Conservation (phyloP, 805 yeast species). For the Spathaspora passalidarum region DNA sequence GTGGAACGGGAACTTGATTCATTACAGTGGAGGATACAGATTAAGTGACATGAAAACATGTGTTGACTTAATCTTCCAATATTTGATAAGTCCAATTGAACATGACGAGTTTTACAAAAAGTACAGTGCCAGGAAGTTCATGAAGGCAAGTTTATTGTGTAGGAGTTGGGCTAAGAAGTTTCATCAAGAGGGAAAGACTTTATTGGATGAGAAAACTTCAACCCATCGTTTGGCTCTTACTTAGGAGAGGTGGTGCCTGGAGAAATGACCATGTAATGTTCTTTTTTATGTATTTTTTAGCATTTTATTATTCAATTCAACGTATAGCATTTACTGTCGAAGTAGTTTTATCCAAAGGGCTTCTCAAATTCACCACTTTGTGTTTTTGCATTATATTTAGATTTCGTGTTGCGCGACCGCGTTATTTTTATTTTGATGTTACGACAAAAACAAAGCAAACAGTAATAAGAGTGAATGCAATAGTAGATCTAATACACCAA, state of each 20-base stretch:
- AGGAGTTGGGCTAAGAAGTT: slow-evolving; percentile 79
- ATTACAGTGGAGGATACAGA: slow-evolving; percentile 87
- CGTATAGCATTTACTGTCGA: too few species aligned
- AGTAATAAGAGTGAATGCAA: too few species aligned
- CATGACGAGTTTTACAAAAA: slow-evolving; percentile 93
- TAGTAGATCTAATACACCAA: too few species aligned
- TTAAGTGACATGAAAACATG: slow-evolving; percentile 71
- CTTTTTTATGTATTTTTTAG: background rate
- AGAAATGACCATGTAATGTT: too few species aligned
- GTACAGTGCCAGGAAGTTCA: slow-evolving; percentile 82
- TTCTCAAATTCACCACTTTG: too few species aligned
- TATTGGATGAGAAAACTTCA: slow-evolving; percentile 25
- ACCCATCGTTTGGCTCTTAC: slow-evolving; percentile 15
- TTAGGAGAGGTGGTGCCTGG: too few species aligned
- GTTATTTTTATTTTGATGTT: background rate
- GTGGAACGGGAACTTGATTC: slow-evolving; percentile 86
- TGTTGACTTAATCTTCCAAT: slow-evolving; percentile 71
- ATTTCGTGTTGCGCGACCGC: background rate
- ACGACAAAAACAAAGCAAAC: background rate
- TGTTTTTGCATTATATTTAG: too few species aligned
- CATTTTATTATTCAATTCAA: background rate
- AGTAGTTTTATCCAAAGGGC: too few species aligned
- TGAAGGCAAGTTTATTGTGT: slow-evolving; percentile 79
- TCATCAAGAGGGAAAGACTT: slow-evolving; percentile 42
- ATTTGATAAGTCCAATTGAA: slow-evolving; percentile 72